Evolutionary conservation across 306 rosid genomes (phyloP), one percentile per base, ranked within the genome.

Genomic region (Prosopis cineraria): DNA sequence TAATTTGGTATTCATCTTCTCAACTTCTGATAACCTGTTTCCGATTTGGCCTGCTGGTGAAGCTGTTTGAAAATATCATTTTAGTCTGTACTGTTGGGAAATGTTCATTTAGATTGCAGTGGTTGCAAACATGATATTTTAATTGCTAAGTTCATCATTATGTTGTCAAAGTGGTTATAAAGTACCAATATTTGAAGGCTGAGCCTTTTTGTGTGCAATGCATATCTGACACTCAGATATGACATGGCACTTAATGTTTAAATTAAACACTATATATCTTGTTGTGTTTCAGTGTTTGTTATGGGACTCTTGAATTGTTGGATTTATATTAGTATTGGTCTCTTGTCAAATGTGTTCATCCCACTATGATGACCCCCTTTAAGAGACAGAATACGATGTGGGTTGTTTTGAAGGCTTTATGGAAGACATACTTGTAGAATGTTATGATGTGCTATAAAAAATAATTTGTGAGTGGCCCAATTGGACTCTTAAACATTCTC

Each of bases 61-160:
- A 17, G 64, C 22, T 78, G 60, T 65, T 68, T 74, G 77, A 24
- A 67, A 53, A 78, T 68, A 68, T 73, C 43, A n/a, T 68, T 66
- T 6, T 29, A 82, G 65, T 59, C 73, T 50, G 13, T 48, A 41
- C 29, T 39, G 1, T 27, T 50, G 44, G 30, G 64, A 63, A 50
- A 70, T 62, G 50, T 63, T 63, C 14, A 4, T 62, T 31, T 40
- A 39, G 36, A 55, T 58, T 68, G 17, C 65, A 76, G 25, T 64
- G 41, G 25, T 67, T 68, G 67, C 45, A 25, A 56, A 5, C 22
- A 47, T 14, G 36, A 43, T 76, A 20, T 17, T 24, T 24, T 22
- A 20, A 67, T 37, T n/a, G 8, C 30, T 68, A 17, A 55, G 62
- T 66, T 10, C 34, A 33, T 24, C 5, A 12, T 81, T 24, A 30